phyloP scores from a whole-genome alignment of 352 stramenopile species.

The Globisporangium carolinianum region DNA sequence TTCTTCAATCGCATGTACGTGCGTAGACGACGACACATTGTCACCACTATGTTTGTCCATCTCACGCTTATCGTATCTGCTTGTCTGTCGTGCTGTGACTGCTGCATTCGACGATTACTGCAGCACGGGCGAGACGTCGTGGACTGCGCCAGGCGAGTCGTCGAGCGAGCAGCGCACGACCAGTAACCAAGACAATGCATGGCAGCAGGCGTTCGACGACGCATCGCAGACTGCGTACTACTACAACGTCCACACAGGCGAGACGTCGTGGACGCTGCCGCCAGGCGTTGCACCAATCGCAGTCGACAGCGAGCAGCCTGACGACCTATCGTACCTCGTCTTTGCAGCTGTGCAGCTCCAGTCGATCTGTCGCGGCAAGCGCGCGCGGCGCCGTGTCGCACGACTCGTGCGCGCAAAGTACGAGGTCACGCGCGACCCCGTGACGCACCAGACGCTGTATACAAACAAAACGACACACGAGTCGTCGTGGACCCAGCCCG shows the following conservation, averaged over 20 bases:
- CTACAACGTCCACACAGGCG: conserved; percentile 57
- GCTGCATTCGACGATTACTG: background rate
- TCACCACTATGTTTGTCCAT: background rate
- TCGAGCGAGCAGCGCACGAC: conserved; percentile 10
- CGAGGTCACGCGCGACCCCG: conserved; percentile 25
- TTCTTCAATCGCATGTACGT: conserved; percentile 52
- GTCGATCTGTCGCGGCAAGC: conserved; percentile 30
- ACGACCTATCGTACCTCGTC: conserved; percentile 34
- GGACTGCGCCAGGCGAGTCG: conserved; percentile 26
- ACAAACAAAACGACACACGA: conserved; percentile 28
- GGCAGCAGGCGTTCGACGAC: conserved; percentile 61
- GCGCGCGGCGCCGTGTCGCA: conserved; percentile 22
- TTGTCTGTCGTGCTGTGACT: background rate
- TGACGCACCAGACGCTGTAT: conserved; percentile 35
- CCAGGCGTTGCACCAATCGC: background rate
- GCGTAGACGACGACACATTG: too few species aligned
- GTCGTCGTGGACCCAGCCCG: conserved; percentile 33
- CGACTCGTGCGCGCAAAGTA: conserved; percentile 30
- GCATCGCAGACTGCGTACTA: conserved; percentile 63
- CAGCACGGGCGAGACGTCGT: conserved; percentile 57
- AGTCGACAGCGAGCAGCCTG: conserved; percentile 4
- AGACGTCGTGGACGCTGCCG: conserved; percentile 58
- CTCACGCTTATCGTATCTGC: background rate
- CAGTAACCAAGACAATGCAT: conserved; percentile 16
- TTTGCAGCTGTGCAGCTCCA: conserved; percentile 49